Evolutionary conservation across 2,329 filamentous ascomycete species (phyloP), one percentile per base, ranked within the genome.

Genomic region (Trichoderma simmonsii): DNA sequence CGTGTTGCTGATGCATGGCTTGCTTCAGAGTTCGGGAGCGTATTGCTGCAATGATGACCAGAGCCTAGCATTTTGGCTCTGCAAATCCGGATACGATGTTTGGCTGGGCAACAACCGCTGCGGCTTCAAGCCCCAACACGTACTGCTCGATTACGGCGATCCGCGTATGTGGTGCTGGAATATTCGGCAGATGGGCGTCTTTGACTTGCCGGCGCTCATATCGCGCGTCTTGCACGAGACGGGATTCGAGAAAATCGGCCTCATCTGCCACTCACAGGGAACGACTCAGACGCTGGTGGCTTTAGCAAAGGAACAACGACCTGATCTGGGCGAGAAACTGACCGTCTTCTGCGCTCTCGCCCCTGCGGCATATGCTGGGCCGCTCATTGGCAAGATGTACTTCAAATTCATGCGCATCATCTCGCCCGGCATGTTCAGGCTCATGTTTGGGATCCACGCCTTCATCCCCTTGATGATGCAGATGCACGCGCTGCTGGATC

Each of bases 111-210:
- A 97, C 82, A 98, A 97, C 79, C 88, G 95, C 24, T 97, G 94
- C 78, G 95, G 95, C 1, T 94, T 96, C 81, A 84, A 88, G 0
- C 95, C 95, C 0, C 88, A 90, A 74, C 95, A 98, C 78, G 88
- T 86, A 3, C 82, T 91, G 26, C 87, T 98, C 51, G 82, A 88
- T 2, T 90, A 92, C 75, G 84, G 84, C 3, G 95, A 98, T 78
- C 95, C 95, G 1, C 89, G 94, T 34, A 97, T 98, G 93, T 98
- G 95, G 95, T 90, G 91, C 54, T 98, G 95, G 95, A 97, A 97
- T 75, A 97, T 98, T 70, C 89, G 93, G 0, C 93, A 97, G 78
- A 97, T 98, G 92, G 95, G 94, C 4, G 91, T 95, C 1, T 89
- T 97, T 78, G 95, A 98, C 79, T 86, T 98, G 3, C 88, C 95